Evolutionary conservation across 768 basidiomycete species (phyloP), one percentile per base, ranked within the genome.

Genomic region (Lyophyllum atratum): DNA sequence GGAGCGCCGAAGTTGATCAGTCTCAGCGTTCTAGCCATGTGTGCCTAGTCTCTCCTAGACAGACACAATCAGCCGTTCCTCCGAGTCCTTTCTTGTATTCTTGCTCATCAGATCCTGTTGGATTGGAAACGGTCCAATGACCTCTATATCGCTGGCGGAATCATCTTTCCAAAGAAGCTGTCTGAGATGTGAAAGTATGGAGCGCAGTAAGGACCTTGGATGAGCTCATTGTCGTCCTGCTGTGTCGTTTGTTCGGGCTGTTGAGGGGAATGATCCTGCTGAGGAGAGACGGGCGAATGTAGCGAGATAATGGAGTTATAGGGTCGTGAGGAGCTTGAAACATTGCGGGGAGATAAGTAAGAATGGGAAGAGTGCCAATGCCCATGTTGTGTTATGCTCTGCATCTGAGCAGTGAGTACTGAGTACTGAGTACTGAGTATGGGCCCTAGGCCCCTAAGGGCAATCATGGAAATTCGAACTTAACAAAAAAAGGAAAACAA

Each of bases 181-280:
- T 48, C 37, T 12, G 11, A 9, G 44, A 2, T 24, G 26, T 26
- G 19, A 61, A 24, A 50, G 51, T 52, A 44, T 61, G 54, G 21
- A 59, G 44, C 21, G 49, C 56, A 7, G 52, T 43, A 11, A 55
- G 2, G 40, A 57, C 34, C 25, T 57, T 55, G 25, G 59, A 61
- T 8, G 52, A 4, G 44, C 45, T 47, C 42, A 29, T 7, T 21
- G 55, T 37, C 14, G 54, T n/a, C n/a, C n/a, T 52, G 29, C 48
- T 19, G 11, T 46, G 62, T 37, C 45, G 52, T 42, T 54, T 65
- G 15, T n/a, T n/a, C n/a, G 59, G 46, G 12, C 52, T 59, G 10
- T 48, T 39, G 19, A 51, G 28, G 4, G 49, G n/a, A 19, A 42
- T 29, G 9, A 39, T 42, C 12, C 28, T 19, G 12, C n/a, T 44